A percentile compares a stretch with the other conserved stretches of the same genome.
These are phyloP conservation scores for Exophiala sp. DNA, from an alignment of 2,329 filamentous ascomycete genomes.

Conservation along the genomic window DNA sequence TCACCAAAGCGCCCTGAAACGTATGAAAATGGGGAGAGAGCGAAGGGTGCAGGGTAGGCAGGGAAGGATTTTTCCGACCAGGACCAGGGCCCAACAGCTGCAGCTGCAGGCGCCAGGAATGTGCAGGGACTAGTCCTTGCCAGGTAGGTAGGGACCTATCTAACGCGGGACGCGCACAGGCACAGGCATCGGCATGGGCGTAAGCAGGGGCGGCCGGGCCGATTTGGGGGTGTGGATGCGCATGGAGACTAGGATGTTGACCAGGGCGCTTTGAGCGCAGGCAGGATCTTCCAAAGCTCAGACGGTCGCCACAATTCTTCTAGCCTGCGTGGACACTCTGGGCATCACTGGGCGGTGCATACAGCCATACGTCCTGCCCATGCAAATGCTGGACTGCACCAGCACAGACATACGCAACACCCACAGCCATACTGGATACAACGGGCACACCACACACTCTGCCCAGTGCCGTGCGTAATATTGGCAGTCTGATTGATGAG, in stretches of 20 bases:
- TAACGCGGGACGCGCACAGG: background rate
- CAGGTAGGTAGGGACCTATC: background rate
- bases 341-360: background rate
- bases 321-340: background rate
- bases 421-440: background rate
- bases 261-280: background rate
- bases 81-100: background rate
- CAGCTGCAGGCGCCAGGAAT: background rate
- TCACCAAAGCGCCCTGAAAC: background rate
- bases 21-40: background rate
- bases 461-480: slow-evolving; percentile 5
- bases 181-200: background rate
- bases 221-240: background rate
- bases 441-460: background rate
- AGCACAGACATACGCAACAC: background rate
- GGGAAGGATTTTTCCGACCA: background rate
- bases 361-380: background rate
- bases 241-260: background rate
- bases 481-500: background rate
- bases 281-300: background rate
- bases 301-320: slow-evolving; percentile 4
- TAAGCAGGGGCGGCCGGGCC: background rate
- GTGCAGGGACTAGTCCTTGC: background rate
- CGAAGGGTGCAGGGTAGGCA: no score
- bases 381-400: no score